Conservation (phyloP, 805 yeast species). For the Sugiyamaella chiloensis region DNA sequence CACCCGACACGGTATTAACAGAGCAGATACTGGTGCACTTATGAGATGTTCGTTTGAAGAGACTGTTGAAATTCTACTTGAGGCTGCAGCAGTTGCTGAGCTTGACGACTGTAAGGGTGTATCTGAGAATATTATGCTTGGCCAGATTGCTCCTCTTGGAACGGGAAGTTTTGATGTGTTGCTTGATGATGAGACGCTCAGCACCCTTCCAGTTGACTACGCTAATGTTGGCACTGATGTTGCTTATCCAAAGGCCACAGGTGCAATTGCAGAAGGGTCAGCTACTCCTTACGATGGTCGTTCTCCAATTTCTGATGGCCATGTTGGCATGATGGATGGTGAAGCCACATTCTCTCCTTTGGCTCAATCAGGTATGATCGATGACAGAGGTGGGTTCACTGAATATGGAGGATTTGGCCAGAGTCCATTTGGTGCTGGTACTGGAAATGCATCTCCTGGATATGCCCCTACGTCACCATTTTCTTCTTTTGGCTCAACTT, state of each 20-base stretch:
- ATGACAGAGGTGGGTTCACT: constrained; percentile 81
- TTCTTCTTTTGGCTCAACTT: constrained; percentile 58
- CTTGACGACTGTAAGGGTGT: constrained; percentile 98
- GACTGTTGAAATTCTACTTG: constrained; percentile 94
- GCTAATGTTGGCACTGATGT: constrained; percentile 62
- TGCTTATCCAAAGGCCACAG: constrained; percentile 86
- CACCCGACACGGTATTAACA: constrained; percentile 98
- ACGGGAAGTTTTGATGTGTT: constrained; percentile 96
- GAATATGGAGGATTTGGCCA: constrained; percentile 77
- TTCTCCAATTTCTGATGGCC: constrained; percentile 43
- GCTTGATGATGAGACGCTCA: constrained; percentile 85
- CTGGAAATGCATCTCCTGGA: constrained; percentile 48
- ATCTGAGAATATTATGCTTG: constrained; percentile 94
- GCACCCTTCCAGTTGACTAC: constrained; percentile 53
- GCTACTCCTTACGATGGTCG: constrained; percentile 85
- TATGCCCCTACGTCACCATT: constrained; percentile 75
- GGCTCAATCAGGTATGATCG: constrained; percentile 77
- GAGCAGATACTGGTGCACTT: constrained; percentile 97
- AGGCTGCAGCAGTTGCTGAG: constrained; percentile 98
- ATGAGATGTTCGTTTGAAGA: constrained; percentile 99
- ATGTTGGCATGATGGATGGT: constrained; percentile 48
- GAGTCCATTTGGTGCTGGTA: constrained; percentile 46
- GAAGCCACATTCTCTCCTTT: constrained; percentile 83
- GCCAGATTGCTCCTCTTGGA: constrained; percentile 98
- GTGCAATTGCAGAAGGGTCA: constrained; percentile 69